These are phyloP conservation scores for Leishmania gerbilli DNA, from an alignment of 208 protist genomes.

Conservation along the genomic window DNA sequence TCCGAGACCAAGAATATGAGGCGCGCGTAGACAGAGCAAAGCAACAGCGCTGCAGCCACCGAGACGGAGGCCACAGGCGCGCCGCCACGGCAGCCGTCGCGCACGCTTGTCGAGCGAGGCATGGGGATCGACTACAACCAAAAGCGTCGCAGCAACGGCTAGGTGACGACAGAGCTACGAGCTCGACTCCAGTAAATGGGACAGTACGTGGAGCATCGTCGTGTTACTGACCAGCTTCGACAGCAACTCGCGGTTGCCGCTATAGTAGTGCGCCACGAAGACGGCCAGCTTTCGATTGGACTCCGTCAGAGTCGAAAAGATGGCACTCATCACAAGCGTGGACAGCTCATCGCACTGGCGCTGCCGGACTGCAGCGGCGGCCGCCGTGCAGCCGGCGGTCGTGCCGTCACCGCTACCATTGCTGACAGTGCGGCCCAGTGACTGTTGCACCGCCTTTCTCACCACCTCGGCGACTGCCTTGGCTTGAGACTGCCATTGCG, in stretches of 20 bases:
- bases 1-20: not conserved
- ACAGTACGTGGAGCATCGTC: conserved; percentile 48
- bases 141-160: not conserved
- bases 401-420: conserved; percentile 1
- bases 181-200: conserved; percentile 32
- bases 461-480: conserved; percentile 19
- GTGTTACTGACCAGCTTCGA: conserved; percentile 60
- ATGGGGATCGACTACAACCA: not conserved
- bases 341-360: conserved; percentile 35
- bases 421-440: conserved; percentile 13
- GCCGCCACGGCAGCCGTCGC: not conserved
- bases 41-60: not conserved
- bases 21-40: not conserved
- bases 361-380: conserved; percentile 7
- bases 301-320: conserved; percentile 41
- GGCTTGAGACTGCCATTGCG: conserved; percentile 41
- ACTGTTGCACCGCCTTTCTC: conserved; percentile 18
- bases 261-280: conserved; percentile 40
- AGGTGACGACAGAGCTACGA: not conserved
- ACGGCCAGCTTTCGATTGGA: conserved; percentile 48
- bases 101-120: not conserved
- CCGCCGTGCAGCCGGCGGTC: not conserved
- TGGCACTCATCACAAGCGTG: conserved; percentile 16
- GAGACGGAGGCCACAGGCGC: not conserved
- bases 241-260: conserved; percentile 49